Evolutionary conservation across 179 eudicot genomes (phyloP).

Genomic region (Amaranthus tricolor): DNA sequence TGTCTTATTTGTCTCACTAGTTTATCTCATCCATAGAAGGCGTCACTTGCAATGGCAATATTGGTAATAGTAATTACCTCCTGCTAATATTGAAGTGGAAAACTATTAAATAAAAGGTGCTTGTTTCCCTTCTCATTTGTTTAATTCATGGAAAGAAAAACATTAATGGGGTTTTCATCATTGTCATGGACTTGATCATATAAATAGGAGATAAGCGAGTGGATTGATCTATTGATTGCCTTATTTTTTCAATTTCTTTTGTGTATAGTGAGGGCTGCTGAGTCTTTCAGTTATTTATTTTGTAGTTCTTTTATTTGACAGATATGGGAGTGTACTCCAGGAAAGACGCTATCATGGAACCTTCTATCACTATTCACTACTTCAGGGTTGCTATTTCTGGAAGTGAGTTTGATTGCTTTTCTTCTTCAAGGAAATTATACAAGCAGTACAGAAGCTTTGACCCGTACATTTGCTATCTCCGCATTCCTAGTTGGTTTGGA

Average conservation of each 20-base stretch:
- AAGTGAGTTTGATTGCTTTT: conserved; percentile 90
- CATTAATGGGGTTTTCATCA: neutral
- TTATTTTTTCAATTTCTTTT: neutral
- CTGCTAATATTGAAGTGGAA: neutral
- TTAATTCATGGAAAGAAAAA: neutral
- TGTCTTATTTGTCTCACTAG: neutral
- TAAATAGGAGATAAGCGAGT: neutral
- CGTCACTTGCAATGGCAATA: neutral
- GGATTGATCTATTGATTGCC: neutral
- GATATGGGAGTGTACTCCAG: conserved; percentile 82
- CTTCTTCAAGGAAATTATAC: conserved; percentile 78
- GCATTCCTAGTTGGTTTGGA: conserved; percentile 70
- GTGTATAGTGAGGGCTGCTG: conserved; percentile 3
- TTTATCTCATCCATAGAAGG: neutral
- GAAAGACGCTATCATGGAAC: conserved; percentile 67
- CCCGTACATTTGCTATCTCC: conserved; percentile 68
- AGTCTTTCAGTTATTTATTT: neutral
- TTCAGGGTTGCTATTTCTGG: conserved; percentile 75
- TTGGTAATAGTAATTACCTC: neutral
- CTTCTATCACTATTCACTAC: conserved; percentile 68
- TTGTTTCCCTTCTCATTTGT: neutral
- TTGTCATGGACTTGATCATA: neutral
- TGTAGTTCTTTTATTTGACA: conserved; percentile 26
- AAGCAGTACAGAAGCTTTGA: conserved; percentile 69
- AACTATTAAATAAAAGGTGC: neutral